Conservation (phyloP, 2,329 filamentous ascomycete species). For the Apiospora koreana region DNA sequence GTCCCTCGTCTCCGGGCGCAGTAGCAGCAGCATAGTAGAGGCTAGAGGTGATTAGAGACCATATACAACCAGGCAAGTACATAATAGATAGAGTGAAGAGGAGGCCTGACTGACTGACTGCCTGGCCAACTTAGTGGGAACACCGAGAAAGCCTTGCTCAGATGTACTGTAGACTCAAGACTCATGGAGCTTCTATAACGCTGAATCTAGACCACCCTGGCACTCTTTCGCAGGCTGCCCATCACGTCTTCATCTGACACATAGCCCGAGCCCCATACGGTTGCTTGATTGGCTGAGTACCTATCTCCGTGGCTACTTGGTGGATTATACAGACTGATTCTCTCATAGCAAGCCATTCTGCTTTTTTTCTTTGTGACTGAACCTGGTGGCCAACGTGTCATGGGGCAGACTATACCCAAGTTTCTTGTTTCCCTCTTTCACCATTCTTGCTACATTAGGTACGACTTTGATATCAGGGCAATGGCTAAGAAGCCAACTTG, state of each 20-base stretch:
- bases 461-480: neutral
- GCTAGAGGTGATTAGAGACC: neutral
- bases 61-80: neutral
- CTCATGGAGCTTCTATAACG: neutral
- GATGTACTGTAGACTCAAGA: neutral
- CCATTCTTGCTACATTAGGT: neutral
- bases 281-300: neutral
- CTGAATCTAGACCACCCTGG: neutral
- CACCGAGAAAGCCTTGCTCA: neutral
- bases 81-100: neutral
- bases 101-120: neutral
- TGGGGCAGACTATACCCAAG: neutral
- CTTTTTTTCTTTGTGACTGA: neutral
- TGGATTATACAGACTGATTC: neutral
- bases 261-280: neutral
- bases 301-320: neutral
- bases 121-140: neutral
- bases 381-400: neutral
- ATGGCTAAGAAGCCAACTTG: neutral
- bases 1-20: neutral
- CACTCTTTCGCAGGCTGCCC: neutral
- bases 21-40: neutral
- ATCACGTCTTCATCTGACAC: constrained; percentile 5
- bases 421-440: neutral
- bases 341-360: neutral